These are phyloP conservation scores for Magnusiomyces ingens DNA, from an alignment of 1,139 yeast species.

Conservation along the genomic window DNA sequence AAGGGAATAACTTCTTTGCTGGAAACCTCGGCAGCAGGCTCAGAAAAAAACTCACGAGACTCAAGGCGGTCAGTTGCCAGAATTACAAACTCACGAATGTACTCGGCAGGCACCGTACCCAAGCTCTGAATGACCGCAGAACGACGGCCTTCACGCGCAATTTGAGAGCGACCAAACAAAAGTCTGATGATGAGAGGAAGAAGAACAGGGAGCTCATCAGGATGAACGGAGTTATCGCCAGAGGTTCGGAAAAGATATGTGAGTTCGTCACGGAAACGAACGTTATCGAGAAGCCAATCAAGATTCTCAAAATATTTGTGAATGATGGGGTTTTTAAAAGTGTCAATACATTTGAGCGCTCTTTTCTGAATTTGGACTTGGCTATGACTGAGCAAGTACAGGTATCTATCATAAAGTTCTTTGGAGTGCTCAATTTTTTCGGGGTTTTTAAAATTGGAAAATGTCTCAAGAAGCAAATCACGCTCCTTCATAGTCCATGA, in stretches of 20 bases:
- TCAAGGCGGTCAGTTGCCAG: constrained; percentile 56
- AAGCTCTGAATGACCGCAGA: constrained; percentile 68
- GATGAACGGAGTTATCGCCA: constrained; percentile 48
- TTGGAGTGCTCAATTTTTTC: constrained; percentile 46
- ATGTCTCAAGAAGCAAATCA: constrained; percentile 50
- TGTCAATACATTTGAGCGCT: constrained; percentile 66
- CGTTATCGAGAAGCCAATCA: constrained; percentile 70
- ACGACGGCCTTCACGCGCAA: constrained; percentile 59
- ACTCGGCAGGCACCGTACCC: constrained; percentile 51
- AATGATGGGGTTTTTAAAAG: constrained; percentile 53
- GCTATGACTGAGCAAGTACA: constrained; percentile 57
- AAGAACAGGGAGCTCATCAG: constrained; percentile 49
- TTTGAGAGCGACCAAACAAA: constrained; percentile 78
- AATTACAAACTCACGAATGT: constrained; percentile 52
- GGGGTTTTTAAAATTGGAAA: constrained; percentile 60
- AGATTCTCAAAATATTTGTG: constrained; percentile 69
- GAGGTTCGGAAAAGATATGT: constrained; percentile 50
- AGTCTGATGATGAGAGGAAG: constrained; percentile 74
- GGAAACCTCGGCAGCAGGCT: constrained; percentile 9
- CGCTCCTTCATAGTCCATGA: constrained; percentile 60
- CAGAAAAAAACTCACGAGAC: constrained; percentile 34
- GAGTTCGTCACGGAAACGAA: constrained; percentile 78
- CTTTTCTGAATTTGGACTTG: constrained; percentile 58
- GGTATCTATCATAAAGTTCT: constrained; percentile 47
- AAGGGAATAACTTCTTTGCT: constrained; percentile 14